phyloP scores from a whole-genome alignment of 495 filamentous ascomycete genomes.

The Monascus purpureus region DNA sequence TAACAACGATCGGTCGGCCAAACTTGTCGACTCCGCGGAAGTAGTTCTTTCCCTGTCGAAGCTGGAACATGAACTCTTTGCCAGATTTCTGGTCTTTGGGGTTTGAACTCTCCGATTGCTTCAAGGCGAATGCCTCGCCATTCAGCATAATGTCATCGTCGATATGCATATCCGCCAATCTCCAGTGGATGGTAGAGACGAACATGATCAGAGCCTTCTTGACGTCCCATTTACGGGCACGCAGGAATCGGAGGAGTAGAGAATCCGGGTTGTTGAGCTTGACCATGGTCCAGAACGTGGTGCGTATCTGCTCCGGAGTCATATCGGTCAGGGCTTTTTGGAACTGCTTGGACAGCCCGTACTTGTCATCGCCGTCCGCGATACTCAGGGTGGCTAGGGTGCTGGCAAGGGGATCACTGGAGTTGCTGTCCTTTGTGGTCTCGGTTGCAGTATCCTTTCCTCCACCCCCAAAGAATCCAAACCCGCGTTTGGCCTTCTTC shows the following conservation, averaged over 20 bases:
- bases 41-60: conserved; percentile 89
- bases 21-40: conserved; percentile 76
- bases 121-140: conserved; percentile 55
- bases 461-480: conserved; percentile 49
- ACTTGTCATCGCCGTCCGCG: conserved; percentile 72
- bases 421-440: conserved; percentile 22
- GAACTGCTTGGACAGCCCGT: conserved; percentile 79
- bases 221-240: conserved; percentile 92
- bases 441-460: conserved; percentile 28
- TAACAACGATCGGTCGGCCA: conserved; percentile 77
- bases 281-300: conserved; percentile 86
- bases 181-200: conserved; percentile 88
- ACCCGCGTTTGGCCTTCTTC: conserved; percentile 50
- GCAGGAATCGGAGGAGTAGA: conserved; percentile 74
- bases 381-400: conserved; percentile 18
- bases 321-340: conserved; percentile 62
- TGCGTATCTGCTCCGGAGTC: conserved; percentile 63
- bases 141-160: conserved; percentile 72
- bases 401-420: conserved; percentile 20
- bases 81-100: conserved; percentile 47
- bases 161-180: conserved; percentile 64
- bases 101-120: conserved; percentile 42
- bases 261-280: conserved; percentile 92
- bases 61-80: conserved; percentile 71
- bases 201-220: conserved; percentile 90